Evolutionary conservation across 2,329 filamentous ascomycete species (phyloP).

Genomic region (Diaporthe humulicola): DNA sequence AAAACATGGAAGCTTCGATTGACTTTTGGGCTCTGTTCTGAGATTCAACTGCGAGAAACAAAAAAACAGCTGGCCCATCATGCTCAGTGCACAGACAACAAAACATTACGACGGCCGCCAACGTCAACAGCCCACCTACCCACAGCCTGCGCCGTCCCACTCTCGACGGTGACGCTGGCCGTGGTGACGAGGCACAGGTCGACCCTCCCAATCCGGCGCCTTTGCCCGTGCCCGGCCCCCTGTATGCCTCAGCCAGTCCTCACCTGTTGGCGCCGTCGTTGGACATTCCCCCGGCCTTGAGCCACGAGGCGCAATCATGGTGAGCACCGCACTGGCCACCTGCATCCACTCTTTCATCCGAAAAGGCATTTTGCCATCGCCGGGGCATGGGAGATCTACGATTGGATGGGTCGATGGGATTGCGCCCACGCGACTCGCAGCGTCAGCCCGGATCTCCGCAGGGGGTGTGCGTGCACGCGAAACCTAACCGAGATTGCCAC

Average conservation of each 20-base stretch:
- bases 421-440: constrained; percentile 18
- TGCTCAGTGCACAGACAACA: neutral
- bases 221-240: neutral
- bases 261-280: constrained; percentile 10
- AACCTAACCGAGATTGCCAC: constrained; percentile 33
- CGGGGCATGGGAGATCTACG: constrained; percentile 2
- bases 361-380: neutral
- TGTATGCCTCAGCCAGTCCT: constrained; percentile 10
- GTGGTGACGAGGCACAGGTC: neutral
- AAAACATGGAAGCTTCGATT: neutral
- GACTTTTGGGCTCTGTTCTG: neutral
- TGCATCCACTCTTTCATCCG: neutral
- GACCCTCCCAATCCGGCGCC: neutral
- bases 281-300: neutral
- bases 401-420: constrained; percentile 24
- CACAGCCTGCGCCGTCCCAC: constrained; percentile 17
- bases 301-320: neutral
- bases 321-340: constrained; percentile 14
- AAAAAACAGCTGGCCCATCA: neutral
- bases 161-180: constrained; percentile 2
- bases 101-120: neutral
- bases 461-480: constrained; percentile 24
- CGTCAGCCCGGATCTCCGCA: constrained; percentile 27
- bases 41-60: no score
- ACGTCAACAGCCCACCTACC: neutral